Percentiles rank a stretch among this genome's conserved stretches.
phyloP scores from a whole-genome alignment of 345 rosid species.

The Brassica cretica region DNA sequence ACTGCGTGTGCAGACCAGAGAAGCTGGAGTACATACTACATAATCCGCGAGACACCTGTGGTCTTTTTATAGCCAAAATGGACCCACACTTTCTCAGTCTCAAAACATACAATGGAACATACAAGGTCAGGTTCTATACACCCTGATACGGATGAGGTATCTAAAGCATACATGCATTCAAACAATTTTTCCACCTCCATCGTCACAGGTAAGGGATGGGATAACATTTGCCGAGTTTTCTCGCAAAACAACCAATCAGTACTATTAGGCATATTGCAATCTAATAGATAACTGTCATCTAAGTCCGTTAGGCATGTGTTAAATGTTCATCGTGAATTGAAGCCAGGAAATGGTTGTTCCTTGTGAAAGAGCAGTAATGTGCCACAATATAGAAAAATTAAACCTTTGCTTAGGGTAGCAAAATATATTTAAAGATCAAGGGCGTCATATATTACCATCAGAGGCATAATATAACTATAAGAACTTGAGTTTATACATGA shows the following conservation, averaged over 20 bases:
- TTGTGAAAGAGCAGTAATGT: not conserved
- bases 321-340: not conserved
- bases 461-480: no score
- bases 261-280: slow-evolving; percentile 76
- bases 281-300: slow-evolving; percentile 46
- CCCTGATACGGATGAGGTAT: slow-evolving; percentile 13
- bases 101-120: slow-evolving; percentile 43
- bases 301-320: not conserved
- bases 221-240: slow-evolving; percentile 90
- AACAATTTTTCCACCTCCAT: slow-evolving; percentile 64
- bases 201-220: slow-evolving; percentile 73
- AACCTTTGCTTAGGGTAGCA: no score
- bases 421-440: slow-evolving; percentile 1
- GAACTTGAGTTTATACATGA: no score
- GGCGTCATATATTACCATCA: not conserved
- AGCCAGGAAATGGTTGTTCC: slow-evolving; percentile 1
- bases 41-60: slow-evolving; percentile 79
- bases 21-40: slow-evolving; percentile 46
- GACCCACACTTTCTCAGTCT: slow-evolving; percentile 64
- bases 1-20: slow-evolving; percentile 65
- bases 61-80: slow-evolving; percentile 80
- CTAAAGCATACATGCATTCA: slow-evolving; percentile 41
- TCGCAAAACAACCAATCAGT: slow-evolving; percentile 76
- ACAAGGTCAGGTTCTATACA: slow-evolving; percentile 15
- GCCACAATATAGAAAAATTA: no score